Conservation (phyloP, 768 basidiomycete genomes). For the Naganishia randhawae region DNA sequence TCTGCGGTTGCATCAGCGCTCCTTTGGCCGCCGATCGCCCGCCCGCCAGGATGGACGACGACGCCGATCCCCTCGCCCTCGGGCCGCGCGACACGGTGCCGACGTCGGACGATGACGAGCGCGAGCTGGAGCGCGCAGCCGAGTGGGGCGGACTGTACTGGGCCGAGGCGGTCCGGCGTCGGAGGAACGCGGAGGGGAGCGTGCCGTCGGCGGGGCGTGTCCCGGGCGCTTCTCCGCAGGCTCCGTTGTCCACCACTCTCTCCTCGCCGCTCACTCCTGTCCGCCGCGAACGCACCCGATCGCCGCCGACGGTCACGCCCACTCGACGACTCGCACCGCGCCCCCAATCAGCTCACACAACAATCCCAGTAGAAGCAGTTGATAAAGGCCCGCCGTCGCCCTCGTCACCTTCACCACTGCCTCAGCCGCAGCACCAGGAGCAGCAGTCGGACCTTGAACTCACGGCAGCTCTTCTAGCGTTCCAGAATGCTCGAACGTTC, state of each 20-base stretch:
- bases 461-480: conserved; percentile 10
- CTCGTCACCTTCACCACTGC: background rate
- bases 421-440: background rate
- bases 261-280: background rate
- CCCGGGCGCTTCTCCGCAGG: background rate
- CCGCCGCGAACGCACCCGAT: background rate
- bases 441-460: background rate
- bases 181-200: background rate
- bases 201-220: background rate
- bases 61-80: background rate
- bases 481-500: conserved; percentile 38
- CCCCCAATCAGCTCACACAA: background rate
- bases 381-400: too few species aligned
- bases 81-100: background rate
- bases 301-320: background rate
- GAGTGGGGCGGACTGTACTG: conserved; percentile 2
- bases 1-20: background rate
- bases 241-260: background rate
- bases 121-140: background rate
- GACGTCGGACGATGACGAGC: conserved; percentile 10
- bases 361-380: too few species aligned
- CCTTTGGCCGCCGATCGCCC: background rate
- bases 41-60: background rate
- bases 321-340: background rate
- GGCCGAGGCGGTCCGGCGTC: background rate